Conservation (phyloP, 1,284 basidiomycete species). For the Exobasidium rhododendri region DNA sequence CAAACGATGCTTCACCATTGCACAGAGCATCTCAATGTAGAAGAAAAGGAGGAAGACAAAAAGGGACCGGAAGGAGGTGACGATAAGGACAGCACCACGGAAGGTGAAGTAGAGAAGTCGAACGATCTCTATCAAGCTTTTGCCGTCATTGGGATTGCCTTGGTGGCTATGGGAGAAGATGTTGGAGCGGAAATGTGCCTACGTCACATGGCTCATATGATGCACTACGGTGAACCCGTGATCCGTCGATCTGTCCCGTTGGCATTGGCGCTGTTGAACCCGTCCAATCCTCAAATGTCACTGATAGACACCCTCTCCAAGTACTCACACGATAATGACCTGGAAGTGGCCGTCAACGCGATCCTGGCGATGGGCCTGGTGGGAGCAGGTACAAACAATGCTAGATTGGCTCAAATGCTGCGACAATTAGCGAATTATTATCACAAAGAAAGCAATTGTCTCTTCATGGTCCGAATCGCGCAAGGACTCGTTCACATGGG, state of each 20-base stretch:
- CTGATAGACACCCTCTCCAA: slow-evolving; percentile 98
- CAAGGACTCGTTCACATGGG: slow-evolving; percentile 98
- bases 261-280: slow-evolving; percentile 87
- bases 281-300: slow-evolving; percentile 92
- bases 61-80: slow-evolving; percentile 31
- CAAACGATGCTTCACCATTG: slow-evolving; percentile 91
- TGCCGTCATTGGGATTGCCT: slow-evolving; percentile 86
- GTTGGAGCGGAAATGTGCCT: slow-evolving; percentile 83
- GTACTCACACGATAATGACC: slow-evolving; percentile 98
- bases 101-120: slow-evolving; percentile 62
- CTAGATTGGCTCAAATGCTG: slow-evolving; percentile 93
- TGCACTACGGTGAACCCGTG: slow-evolving; percentile 95
- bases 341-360: slow-evolving; percentile 90
- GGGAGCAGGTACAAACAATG: slow-evolving; percentile 97
- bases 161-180: slow-evolving; percentile 98
- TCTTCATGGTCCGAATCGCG: slow-evolving; percentile 94
- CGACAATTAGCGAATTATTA: slow-evolving; percentile 95
- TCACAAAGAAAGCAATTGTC: slow-evolving; percentile 90
- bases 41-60: slow-evolving; percentile 53
- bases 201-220: slow-evolving; percentile 58
- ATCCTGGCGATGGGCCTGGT: slow-evolving; percentile 99
- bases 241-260: slow-evolving; percentile 93
- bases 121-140: slow-evolving; percentile 88
- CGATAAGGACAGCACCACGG: slow-evolving; percentile 32
- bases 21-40: slow-evolving; percentile 75